Base-by-base conservation (phyloP, 2,329 filamentous ascomycete genomes). In the Waltergamsia citrina region DNA sequence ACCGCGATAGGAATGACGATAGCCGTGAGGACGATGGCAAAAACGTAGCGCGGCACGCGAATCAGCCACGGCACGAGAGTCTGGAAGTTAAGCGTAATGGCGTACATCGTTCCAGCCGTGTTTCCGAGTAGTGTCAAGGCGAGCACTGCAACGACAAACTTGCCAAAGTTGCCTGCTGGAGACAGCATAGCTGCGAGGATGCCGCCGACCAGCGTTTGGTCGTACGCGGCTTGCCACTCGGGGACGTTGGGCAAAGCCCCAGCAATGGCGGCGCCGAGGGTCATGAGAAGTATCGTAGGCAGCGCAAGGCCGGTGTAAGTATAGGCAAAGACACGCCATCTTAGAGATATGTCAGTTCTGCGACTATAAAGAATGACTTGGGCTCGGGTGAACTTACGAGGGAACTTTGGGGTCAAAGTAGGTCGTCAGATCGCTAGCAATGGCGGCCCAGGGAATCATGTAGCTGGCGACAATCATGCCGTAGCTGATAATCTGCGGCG, bases 41-140 rank as follows among this genome's bases (percentile, higher is more conserved):
- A 79, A 33, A 74, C 44, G 40, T 71, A 66, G 5, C 76, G 70
- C 5, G 71, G 75, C 3, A 78, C 59, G 28, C 63, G 60, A 36
- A 68, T 59, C 20, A 78, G 62, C 38, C 62, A 64, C 0, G 76
- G 74, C 5, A 74, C 51, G 15, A 80, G 53, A 43, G 76, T 73
- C 53, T 80, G 75, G 51, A 78, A 73, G 59, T 79, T 78, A 41
- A 80, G 62, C 4, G 73, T 73, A 43, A 79, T 66, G 45, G 70
- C 68, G 57, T 80, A 80, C 53, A 73, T 69, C 12, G 71, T 74
- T 12, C 67, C 70, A 2, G 69, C 60, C 9, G 76, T 60, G 50
- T 79, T 79, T 18, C 73, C 75, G 9, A 80, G 53, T 29, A 79
- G 50, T 2, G 67, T 70, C 26, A 77, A 59, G 6, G 69, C 63